Base-by-base conservation (phyloP, 768 basidiomycete species). In the Auricularia cornea region DNA sequence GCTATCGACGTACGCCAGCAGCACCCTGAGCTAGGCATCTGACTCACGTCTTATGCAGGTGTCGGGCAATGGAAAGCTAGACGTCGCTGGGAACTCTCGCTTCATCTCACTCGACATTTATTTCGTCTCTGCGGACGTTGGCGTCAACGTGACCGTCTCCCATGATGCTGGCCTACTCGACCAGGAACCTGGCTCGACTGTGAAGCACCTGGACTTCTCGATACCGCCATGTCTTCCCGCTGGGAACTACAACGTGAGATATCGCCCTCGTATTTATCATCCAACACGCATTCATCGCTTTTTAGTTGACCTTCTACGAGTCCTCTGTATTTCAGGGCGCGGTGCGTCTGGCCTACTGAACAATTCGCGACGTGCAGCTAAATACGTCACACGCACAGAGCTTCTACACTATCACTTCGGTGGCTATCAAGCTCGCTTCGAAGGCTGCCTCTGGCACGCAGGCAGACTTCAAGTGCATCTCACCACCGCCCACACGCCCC, bases 141-240 rank as follows among this genome's bases (percentile, higher is more conserved):
- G 44, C 20, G 29, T 54, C 8, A 62, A 62, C 52, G 51, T 62
- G 23, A 62, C 62, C 10, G 52, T 62, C 18, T 48, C 48, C 32
- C 32, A 40, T 6, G 40, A 26, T n/a, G 30, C 30, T 26, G 30
- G 60, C 68, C 38, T 62, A n/a, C 33, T 62, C 20, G 52, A 29
- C 11, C 5, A 51, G 14, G 62, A 62, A 57, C 62, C 62, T 32
- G 62, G 62, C 18, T 54, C 51, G 11, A 62, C 62, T 11, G 62
- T 62, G 26, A 62, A 62, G 32, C 62, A 62, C 30, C 3, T 62
- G 3, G 56, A 56, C 52, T 62, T 70, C 60, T 71, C 69, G 33
- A 70, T 72, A 48, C 74, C 72, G 31, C 71, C 67, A 66, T 69
- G 65, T 23, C 32, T 48, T 56, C 23, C 44, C 20, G 54, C 41